Evolutionary conservation across 805 yeast genomes (phyloP).

Genomic region (Kazachstania bromeliacearum): DNA sequence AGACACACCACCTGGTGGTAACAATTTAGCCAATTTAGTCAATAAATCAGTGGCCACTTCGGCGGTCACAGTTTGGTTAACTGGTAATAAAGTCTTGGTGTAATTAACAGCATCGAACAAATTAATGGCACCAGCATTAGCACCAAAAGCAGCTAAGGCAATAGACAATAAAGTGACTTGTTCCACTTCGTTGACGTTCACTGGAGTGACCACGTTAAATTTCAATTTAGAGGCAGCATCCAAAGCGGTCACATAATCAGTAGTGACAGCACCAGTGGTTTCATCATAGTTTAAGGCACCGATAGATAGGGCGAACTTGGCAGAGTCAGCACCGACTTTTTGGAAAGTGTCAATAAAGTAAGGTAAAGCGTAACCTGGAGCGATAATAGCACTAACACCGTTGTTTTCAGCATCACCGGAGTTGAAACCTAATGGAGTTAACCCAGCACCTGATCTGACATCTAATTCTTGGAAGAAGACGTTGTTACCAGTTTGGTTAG

Average conservation of each 20-base stretch:
- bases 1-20: slow-evolving; percentile 10
- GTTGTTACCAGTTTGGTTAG: slow-evolving; percentile 2
- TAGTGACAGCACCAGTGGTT: slow-evolving; percentile 40
- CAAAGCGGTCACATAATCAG: slow-evolving; percentile 56
- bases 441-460: slow-evolving; percentile 77
- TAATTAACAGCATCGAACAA: slow-evolving; percentile 69
- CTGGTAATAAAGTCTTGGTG: slow-evolving; percentile 12
- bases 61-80: background rate
- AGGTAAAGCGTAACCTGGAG: slow-evolving; percentile 59
- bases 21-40: slow-evolving; percentile 6
- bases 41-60: background rate
- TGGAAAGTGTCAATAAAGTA: slow-evolving; percentile 56
- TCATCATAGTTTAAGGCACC: slow-evolving; percentile 69
- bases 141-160: slow-evolving; percentile 42
- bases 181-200: slow-evolving; percentile 53
- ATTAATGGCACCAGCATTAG: slow-evolving; percentile 38
- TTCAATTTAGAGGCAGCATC: slow-evolving; percentile 53
- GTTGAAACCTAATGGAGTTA: slow-evolving; percentile 66
- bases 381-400: slow-evolving; percentile 34
- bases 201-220: slow-evolving; percentile 62
- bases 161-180: slow-evolving; percentile 55
- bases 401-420: slow-evolving; percentile 6
- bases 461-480: slow-evolving; percentile 38
- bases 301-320: slow-evolving; percentile 62
- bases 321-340: slow-evolving; percentile 23